These are phyloP conservation scores for Starmerella kuoi DNA, from an alignment of 805 yeast genomes.

Conservation along the genomic window DNA sequence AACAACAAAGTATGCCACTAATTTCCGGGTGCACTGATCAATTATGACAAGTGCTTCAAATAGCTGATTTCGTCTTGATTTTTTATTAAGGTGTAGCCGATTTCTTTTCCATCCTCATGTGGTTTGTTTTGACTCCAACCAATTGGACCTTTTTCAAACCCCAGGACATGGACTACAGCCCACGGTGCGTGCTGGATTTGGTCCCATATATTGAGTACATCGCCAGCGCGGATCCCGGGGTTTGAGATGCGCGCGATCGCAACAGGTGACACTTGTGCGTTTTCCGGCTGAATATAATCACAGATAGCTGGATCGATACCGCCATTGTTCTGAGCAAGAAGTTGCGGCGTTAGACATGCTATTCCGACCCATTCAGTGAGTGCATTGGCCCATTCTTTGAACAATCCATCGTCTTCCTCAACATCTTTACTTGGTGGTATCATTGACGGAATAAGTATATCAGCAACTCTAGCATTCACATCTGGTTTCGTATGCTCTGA, in stretches of 20 bases:
- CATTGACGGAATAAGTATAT: conserved; percentile 5
- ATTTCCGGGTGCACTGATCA: too few relatives aligned
- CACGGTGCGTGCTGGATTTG: conserved; percentile 1
- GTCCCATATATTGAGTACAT: conserved; percentile 6
- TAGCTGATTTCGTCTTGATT: not conserved
- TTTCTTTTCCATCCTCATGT: conserved; percentile 1
- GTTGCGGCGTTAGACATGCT: conserved; percentile 5
- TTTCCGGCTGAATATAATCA: conserved; percentile 5
- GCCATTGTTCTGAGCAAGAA: conserved; percentile 2
- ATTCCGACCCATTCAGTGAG: conserved; percentile 20
- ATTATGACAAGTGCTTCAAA: not conserved
- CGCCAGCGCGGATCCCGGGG: conserved; percentile 1
- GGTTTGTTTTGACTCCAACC: conserved; percentile 3
- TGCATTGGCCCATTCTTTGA: conserved; percentile 20
- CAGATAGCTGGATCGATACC: conserved; percentile 10
- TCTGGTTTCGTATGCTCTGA: not conserved
- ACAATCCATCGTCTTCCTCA: conserved; percentile 3
- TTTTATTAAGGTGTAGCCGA: conserved; percentile 9
- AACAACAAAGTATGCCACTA: too few relatives aligned
- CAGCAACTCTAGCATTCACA: not conserved
- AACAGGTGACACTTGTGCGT: not conserved
- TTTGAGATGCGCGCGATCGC: not conserved
- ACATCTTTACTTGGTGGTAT: not conserved
- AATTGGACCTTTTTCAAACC: conserved; percentile 10
- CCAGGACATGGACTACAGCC: conserved; percentile 12